Evolutionary conservation across 1,284 basidiomycete genomes (phyloP), one percentile per base, ranked within the genome.

Genomic region (Trametes pubescens): DNA sequence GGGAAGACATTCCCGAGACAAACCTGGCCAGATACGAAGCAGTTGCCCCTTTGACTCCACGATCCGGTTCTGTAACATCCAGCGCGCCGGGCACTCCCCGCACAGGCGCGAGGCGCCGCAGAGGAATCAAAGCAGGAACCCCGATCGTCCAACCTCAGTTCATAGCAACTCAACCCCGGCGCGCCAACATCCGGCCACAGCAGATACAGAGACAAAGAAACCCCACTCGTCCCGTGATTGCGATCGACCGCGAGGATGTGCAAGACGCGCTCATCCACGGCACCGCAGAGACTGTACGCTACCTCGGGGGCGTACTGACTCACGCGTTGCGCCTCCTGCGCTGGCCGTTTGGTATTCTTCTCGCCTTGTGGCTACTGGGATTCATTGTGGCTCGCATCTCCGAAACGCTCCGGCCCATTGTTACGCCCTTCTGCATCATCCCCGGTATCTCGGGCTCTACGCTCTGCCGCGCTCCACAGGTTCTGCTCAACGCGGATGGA

Each of bases 401-500:
- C 9, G 51, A 71, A 13, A 80, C 79, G 0, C 62, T 92, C 59
- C 78, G 78, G 29, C 71, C 74, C 11, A 81, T 82, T 0, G 77
- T 90, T 54, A 72, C 79, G 1, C 89, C 90, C 0, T 59, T 91
- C 0, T 92, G 90, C 74, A 75, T 80, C 56, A 47, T 91, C 14
- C 90, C 90, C 1, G 80, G 84, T 13, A 74, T 91, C 35, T 86
- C 85, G 7, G 77, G 76, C 55, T 78, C 78, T 10, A 46, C 71
- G 4, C 66, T 89, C 52, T 90, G 88, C 69, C 71, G 69, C 5
- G 61, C 71, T 35, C 57, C 72, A 29, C 26, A 65, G 6, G 43
- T 40, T 10, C 32, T 32, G n/a, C 29, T 29, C 49, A 29, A 54
- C 32, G 64, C 52, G n/a, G 52, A 53, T 10, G 55, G 44, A 7